Evolutionary conservation across 2,329 filamentous ascomycete genomes (phyloP).

Genomic region (Monosporascus sp.): DNA sequence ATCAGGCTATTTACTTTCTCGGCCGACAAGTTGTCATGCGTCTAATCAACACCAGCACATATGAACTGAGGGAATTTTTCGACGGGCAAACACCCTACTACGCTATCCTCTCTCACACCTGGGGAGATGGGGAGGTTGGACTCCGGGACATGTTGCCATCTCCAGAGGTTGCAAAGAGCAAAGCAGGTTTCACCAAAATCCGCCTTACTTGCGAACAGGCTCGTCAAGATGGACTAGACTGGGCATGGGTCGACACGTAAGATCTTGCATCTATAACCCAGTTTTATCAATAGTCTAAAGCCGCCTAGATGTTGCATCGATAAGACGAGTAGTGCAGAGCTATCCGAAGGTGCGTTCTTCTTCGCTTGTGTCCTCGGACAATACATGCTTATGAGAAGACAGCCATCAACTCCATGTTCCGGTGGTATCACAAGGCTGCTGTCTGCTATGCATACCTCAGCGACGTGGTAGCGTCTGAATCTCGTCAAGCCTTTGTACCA

Average conservation of each 20-base stretch:
- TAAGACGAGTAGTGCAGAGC: background rate
- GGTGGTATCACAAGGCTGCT: slow-evolving; percentile 1
- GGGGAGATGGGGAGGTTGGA: background rate
- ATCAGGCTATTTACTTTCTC: no score
- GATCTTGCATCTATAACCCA: no score
- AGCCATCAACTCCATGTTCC: background rate
- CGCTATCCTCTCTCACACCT: background rate
- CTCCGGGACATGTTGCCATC: no score
- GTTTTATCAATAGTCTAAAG: no score
- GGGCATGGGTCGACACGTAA: slow-evolving; percentile 2
- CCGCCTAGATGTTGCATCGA: background rate
- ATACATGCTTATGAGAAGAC: no score
- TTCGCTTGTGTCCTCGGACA: no score
- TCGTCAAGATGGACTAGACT: background rate
- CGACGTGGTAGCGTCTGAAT: background rate
- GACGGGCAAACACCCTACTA: background rate
- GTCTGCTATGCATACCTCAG: slow-evolving; percentile 2
- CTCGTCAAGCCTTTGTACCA: fast-evolving
- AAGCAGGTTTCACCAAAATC: background rate
- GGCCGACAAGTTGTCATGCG: no score
- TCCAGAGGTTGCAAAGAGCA: background rate
- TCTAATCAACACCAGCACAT: no score
- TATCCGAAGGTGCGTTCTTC: background rate
- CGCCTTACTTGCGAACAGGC: background rate
- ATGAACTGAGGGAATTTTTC: no score